Evolutionary conservation across 148 eudicot genomes (phyloP).

Genomic region (Arctostaphylos glauca): DNA sequence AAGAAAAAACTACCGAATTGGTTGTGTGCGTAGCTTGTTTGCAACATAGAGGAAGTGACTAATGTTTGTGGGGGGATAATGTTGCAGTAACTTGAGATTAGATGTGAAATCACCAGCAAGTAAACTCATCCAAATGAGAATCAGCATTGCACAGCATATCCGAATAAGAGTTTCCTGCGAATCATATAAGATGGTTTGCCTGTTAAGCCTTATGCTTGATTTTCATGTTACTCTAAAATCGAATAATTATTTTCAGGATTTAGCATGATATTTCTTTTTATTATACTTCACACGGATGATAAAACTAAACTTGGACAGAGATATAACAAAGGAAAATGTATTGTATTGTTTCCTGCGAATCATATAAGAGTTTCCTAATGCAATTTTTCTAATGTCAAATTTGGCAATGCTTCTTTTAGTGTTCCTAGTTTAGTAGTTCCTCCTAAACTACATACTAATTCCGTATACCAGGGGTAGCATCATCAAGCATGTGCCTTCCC

Average conservation of each 20-base stretch:
- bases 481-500: no score
- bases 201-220: not conserved
- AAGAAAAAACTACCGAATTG: conserved; percentile 32
- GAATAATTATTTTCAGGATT: not conserved
- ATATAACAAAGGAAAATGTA: not conserved
- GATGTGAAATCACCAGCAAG: conserved; percentile 98
- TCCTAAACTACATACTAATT: no score
- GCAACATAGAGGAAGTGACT: conserved; percentile 93
- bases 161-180: conserved; percentile 90
- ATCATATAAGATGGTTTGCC: not conserved
- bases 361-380: no score
- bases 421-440: no score
- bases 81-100: conserved; percentile 86
- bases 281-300: not conserved
- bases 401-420: no score
- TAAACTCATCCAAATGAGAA: conserved; percentile 80
- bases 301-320: not conserved
- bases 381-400: no score
- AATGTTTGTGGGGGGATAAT: conserved; percentile 87
- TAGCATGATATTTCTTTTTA: not conserved
- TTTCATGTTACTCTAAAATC: not conserved
- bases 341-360: no score
- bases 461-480: no score
- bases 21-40: conserved; percentile 68
- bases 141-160: conserved; percentile 92